Base-by-base conservation (phyloP, 768 basidiomycete species). In the Suillus decipiens region DNA sequence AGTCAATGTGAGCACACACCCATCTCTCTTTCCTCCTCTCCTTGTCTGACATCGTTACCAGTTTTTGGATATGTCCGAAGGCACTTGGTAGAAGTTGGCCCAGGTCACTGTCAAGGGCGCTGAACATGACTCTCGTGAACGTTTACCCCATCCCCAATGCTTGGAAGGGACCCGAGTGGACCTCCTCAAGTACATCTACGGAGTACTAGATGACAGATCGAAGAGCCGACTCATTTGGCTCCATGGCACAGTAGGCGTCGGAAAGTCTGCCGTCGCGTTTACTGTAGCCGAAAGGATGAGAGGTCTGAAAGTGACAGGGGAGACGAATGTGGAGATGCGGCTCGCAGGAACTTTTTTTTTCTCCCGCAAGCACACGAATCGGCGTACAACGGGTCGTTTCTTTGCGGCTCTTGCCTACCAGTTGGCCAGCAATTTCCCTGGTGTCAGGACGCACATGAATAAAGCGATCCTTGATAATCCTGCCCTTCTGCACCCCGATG, bases 251-350 rank as follows among this genome's bases (percentile, higher is more conserved):
- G 47, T 24, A 6, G 47, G 47, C 14, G 47, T 48, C 14, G 24
- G 47, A 14, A 48, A 48, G 2, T 48, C 47, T 48, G 47, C 47
- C 24, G 47, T 48, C 24, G 24, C 47, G 2, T 48, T 48, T 22
- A 48, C 47, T 48, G 47, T 48, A 15, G 47, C 47, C 12, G 47
- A 48, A 48, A 48, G 47, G 47, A 48, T 48, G 47, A 48, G 47
- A 24, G 1, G 12, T 48, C 24, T 24, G 47, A 48, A 48, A 48
- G 22, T 48, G 24, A 48, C 47, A 48, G 47, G 15, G 12, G 47
- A 15, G 47, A 48, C 47, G 3, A 48, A 15, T 14, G 6, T 48
- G 5, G 24, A 48, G 12, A 48, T 7, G 47, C 47, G 24, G 6
- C 47, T 48, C 22, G 24, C 47, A 22, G 47, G 47, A 48, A 48